Evolutionary conservation across 805 yeast species (phyloP).

Genomic region (Jamesozyma rosinii): DNA sequence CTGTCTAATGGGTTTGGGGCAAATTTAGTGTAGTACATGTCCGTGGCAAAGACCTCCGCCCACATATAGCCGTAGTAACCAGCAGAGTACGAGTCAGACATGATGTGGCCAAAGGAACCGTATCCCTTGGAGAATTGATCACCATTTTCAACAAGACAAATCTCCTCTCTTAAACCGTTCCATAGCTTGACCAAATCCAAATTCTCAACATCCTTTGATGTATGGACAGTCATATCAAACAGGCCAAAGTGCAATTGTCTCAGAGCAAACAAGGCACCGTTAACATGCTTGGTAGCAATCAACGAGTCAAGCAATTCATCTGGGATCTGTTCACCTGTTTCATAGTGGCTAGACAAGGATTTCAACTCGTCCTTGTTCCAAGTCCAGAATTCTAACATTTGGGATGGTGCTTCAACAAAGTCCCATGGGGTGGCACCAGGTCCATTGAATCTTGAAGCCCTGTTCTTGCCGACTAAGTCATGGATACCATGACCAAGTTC

Average conservation of each 20-base stretch:
- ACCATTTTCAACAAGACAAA: constrained; percentile 50
- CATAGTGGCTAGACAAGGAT: constrained; percentile 56
- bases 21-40: constrained; percentile 67
- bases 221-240: constrained; percentile 68
- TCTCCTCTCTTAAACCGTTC: constrained; percentile 58
- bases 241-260: constrained; percentile 73
- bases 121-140: constrained; percentile 53
- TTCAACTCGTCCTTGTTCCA: constrained; percentile 61
- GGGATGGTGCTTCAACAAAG: constrained; percentile 88
- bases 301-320: constrained; percentile 50
- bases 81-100: constrained; percentile 77
- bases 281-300: constrained; percentile 60
- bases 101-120: constrained; percentile 67
- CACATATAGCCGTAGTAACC: constrained; percentile 83
- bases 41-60: constrained; percentile 80
- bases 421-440: constrained; percentile 68
- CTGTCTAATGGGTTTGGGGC: constrained; percentile 57
- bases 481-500: constrained; percentile 88
- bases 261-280: constrained; percentile 60
- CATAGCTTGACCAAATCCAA: constrained; percentile 48
- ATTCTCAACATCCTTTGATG: constrained; percentile 36
- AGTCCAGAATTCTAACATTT: constrained; percentile 81
- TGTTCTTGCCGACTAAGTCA: constrained; percentile 58
- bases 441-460: constrained; percentile 62
- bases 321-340: constrained; percentile 47